These are phyloP conservation scores for Paspalum notatum DNA, from an alignment of 176 grass and related monocot species.

Conservation along the genomic window DNA sequence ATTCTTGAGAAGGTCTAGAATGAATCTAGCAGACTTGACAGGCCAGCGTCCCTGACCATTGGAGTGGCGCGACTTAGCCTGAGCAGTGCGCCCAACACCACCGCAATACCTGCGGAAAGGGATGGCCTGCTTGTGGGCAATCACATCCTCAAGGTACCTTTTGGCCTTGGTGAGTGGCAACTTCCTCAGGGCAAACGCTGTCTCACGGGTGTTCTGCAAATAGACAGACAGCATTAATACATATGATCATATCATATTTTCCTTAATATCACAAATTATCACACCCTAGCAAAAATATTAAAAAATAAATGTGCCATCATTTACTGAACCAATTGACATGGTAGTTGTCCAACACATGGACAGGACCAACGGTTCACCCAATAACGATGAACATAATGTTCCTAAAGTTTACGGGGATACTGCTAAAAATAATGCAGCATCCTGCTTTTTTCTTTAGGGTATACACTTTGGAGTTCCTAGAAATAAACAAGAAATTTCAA, in stretches of 20 bases:
- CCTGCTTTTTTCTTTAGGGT: conserved; percentile 58
- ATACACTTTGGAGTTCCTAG: background rate
- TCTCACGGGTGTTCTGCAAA: conserved; percentile 83
- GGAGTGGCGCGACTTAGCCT: conserved; percentile 71
- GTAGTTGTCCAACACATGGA: conserved; percentile 50
- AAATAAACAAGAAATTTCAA: background rate
- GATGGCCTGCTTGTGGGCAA: conserved; percentile 94
- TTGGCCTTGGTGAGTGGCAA: conserved; percentile 74
- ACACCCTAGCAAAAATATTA: background rate
- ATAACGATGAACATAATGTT: conserved; percentile 46
- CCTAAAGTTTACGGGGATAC: conserved; percentile 59
- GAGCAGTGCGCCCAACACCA: conserved; percentile 90
- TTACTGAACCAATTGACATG: conserved; percentile 83
- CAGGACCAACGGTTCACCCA: conserved; percentile 61
- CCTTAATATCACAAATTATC: background rate
- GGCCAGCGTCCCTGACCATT: conserved; percentile 93
- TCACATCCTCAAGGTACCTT: conserved; percentile 92
- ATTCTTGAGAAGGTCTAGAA: conserved; percentile 84
- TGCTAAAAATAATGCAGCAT: conserved; percentile 28
- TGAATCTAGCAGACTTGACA: conserved; percentile 75
- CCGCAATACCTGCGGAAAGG: conserved; percentile 83
- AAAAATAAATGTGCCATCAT: conserved; percentile 54
- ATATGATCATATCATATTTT: background rate
- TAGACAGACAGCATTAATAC: background rate
- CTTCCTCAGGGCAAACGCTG: conserved; percentile 78